Percentiles rank a stretch among this genome's conserved stretches.
phyloP scores from a whole-genome alignment of 192 early-diverging fungal genomes.

The Dissophora globulifera region DNA sequence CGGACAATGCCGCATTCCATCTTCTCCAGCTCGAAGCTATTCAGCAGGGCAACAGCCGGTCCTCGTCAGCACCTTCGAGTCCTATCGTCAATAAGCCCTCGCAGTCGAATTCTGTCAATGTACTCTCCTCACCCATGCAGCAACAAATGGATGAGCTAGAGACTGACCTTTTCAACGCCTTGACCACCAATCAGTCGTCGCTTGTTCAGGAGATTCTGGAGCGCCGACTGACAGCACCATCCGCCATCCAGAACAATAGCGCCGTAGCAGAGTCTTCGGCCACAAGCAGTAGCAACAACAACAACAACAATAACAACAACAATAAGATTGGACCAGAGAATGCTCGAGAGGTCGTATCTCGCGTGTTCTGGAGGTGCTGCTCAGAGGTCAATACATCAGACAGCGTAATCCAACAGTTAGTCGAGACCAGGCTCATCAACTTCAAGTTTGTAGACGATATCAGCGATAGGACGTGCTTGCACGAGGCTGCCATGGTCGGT shows the following conservation, averaged over 20 bases:
- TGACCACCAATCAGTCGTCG: slow-evolving; percentile 56
- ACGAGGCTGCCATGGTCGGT: slow-evolving; percentile 89
- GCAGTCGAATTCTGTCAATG: slow-evolving; percentile 5
- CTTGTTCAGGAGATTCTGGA: slow-evolving; percentile 63
- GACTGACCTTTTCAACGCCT: slow-evolving; percentile 65
- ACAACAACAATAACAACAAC: slow-evolving; percentile 18
- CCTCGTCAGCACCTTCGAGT: slow-evolving; percentile 37
- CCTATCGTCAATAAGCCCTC: slow-evolving; percentile 43
- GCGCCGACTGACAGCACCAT: slow-evolving; percentile 56
- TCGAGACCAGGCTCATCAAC: slow-evolving; percentile 76
- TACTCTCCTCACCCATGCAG: slow-evolving; percentile 46
- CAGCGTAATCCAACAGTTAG: slow-evolving; percentile 68
- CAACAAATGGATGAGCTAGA: slow-evolving; percentile 69
- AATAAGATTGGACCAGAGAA: slow-evolving; percentile 55
- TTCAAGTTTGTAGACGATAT: slow-evolving; percentile 92
- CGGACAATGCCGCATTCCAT: slow-evolving; percentile 81
- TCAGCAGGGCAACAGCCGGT: slow-evolving; percentile 57
- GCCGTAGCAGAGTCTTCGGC: slow-evolving; percentile 23
- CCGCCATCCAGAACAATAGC: slow-evolving; percentile 51
- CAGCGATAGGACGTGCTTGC: slow-evolving; percentile 88
- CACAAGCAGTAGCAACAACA: too few relatives aligned
- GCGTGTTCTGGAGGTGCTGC: slow-evolving; percentile 80
- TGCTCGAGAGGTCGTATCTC: slow-evolving; percentile 70
- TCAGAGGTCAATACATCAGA: slow-evolving; percentile 58
- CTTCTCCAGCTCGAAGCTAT: slow-evolving; percentile 82